Evolutionary conservation across 1,139 yeast genomes (phyloP).

Genomic region (Blastobotrys raffinosifermentans): DNA sequence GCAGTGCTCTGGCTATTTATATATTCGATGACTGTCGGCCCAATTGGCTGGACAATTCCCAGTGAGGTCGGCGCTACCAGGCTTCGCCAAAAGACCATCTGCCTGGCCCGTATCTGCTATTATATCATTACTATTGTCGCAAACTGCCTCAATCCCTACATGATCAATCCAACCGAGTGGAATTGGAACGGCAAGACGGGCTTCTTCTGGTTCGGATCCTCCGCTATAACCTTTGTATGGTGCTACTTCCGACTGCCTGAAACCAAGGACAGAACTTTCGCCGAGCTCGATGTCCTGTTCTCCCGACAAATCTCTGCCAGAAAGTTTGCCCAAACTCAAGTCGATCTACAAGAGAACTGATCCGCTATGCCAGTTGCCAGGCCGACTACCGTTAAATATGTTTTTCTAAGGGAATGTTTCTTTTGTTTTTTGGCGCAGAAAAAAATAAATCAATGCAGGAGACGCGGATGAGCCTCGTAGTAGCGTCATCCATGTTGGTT

Average conservation of each 20-base stretch:
- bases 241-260: constrained; percentile 52
- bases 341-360: too few relatives aligned
- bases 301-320: constrained; percentile 14
- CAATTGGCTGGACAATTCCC: constrained; percentile 48
- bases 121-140: constrained; percentile 37
- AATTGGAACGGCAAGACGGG: constrained; percentile 54
- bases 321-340: constrained; percentile 17
- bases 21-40: constrained; percentile 51
- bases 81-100: constrained; percentile 49
- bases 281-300: constrained; percentile 43
- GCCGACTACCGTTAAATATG: too few relatives aligned
- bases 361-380: neutral
- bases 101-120: constrained; percentile 46
- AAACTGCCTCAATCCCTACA: constrained; percentile 51
- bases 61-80: constrained; percentile 51
- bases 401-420: too few relatives aligned
- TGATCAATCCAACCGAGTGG: constrained; percentile 52
- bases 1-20: constrained; percentile 26
- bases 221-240: constrained; percentile 38
- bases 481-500: too few relatives aligned
- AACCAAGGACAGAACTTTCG: constrained; percentile 51
- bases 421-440: neutral
- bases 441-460: neutral
- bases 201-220: constrained; percentile 53
- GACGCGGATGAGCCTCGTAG: neutral